These are phyloP conservation scores for Aechmea fasciata DNA, from an alignment of 176 grass and related monocot species.

Conservation along the genomic window DNA sequence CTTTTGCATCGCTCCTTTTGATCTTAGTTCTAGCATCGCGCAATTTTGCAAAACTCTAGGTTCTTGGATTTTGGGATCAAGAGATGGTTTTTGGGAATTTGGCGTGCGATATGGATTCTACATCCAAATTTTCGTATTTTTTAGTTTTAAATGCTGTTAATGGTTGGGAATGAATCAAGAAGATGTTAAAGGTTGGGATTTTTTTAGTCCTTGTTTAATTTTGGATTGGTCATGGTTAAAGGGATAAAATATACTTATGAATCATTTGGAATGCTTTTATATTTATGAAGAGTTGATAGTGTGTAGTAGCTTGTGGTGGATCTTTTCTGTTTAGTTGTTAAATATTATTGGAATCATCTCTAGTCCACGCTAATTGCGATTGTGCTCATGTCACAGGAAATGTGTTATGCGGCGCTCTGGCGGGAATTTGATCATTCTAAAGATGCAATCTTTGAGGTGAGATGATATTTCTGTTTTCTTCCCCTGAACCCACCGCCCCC, in stretches of 20 bases:
- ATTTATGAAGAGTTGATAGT: too few species aligned
- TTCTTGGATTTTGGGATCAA: background rate
- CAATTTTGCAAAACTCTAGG: too few species aligned
- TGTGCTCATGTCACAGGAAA: slow-evolving; percentile 48
- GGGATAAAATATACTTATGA: too few species aligned
- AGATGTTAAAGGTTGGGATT: background rate
- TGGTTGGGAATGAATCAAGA: background rate
- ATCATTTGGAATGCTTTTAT: too few species aligned
- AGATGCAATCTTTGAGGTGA: slow-evolving; percentile 74
- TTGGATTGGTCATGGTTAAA: too few species aligned
- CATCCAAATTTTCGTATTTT: background rate
- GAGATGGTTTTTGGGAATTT: background rate
- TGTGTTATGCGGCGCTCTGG: slow-evolving; percentile 53
- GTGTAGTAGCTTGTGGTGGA: background rate
- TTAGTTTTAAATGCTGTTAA: background rate
- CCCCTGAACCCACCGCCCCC: too few species aligned
- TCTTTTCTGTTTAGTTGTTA: slow-evolving; percentile 16
- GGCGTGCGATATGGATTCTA: background rate
- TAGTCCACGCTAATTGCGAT: background rate
- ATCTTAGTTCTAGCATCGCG: too few species aligned
- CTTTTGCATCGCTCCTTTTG: too few species aligned
- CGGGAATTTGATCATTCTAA: slow-evolving; percentile 83
- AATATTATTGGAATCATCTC: too few species aligned
- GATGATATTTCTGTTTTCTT: slow-evolving; percentile 20
- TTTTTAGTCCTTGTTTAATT: background rate